Base-by-base conservation (phyloP, 2,329 filamentous ascomycete genomes). In the Mycosphaerelloides madeirae region DNA sequence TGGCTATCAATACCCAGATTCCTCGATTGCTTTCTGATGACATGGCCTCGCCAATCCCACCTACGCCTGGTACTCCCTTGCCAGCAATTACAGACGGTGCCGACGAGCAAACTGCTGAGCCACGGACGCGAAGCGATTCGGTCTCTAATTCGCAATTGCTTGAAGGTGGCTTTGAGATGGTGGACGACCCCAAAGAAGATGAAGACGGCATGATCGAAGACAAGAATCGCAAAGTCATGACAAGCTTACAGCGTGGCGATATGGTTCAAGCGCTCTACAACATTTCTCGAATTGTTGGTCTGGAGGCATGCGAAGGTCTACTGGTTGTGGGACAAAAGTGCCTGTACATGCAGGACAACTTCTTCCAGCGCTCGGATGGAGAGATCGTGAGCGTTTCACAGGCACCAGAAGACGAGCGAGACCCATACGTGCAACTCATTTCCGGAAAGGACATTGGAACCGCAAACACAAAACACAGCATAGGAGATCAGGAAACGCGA, bases 331-430 rank as follows among this genome's bases (percentile, higher is more conserved):
- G 93, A 14, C 95, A 95, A 65, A 85, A 91, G 56, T 85, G 83
- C 37, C 76, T 98, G 13, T 98, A 98, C 62, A 84, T 98, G 55
- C 85, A 97, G 67, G 93, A 98, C 67, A 91, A 93, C 56, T 91
- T 95, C 60, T 97, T 98, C 64, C 91, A 97, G 61, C 82, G 91
- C 52, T 83, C 86, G 2, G 93, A 96, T 60, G 91, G 91, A 11
- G 94, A 98, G 64, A 96, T 98, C 60, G 87, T 98, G 47, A 91
- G 95, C 58, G 90, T 95, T 7, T 91, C 87, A 80, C 89, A 97
- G 66, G 94, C 93, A 2, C 89, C 91, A 0, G 73, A 79, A 1
- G 90, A 97, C 55, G 94, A 98, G 67, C 83, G 93, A 16, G 93
- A 98, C 59, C 88, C 89, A 1, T 98, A 96, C 63, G 84, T 95